Evolutionary conservation across 306 rosid genomes (phyloP).

Genomic region (Cucurbita moschata): DNA sequence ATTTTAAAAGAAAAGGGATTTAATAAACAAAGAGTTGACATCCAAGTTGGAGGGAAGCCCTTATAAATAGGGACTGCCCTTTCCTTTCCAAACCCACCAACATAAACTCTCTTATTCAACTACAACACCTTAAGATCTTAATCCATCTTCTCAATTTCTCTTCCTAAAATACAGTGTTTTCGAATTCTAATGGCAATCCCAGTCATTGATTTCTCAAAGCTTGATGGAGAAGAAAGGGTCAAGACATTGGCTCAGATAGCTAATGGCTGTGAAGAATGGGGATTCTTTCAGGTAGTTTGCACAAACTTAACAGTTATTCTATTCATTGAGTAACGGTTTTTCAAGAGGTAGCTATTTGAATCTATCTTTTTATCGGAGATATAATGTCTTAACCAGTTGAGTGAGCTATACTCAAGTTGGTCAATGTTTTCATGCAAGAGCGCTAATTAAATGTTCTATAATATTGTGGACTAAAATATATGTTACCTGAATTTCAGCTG

Average conservation of each 20-base stretch:
- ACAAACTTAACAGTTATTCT: too few species aligned
- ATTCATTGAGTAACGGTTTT: too few species aligned
- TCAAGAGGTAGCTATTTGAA: too few species aligned
- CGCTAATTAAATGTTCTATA: not conserved
- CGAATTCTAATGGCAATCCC: constrained; percentile 53
- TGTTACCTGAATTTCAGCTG: constrained; percentile 28
- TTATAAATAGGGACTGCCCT: constrained; percentile 43
- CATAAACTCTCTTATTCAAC: not conserved
- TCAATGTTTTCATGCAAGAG: not conserved
- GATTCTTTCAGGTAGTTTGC: constrained; percentile 78
- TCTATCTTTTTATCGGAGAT: too few species aligned
- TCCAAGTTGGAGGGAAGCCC: constrained; percentile 38
- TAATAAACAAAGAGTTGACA: constrained; percentile 19
- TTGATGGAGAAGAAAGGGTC: constrained; percentile 65
- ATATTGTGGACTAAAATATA: not conserved
- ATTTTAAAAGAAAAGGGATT: not conserved
- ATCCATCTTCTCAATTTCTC: not conserved
- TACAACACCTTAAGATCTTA: not conserved
- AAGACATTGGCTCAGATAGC: constrained; percentile 67
- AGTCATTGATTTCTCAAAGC: constrained; percentile 88
- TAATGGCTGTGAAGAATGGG: constrained; percentile 97
- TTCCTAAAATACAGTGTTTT: not conserved
- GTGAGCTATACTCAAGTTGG: too few species aligned
- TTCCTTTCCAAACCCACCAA: not conserved
- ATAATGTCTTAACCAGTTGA: too few species aligned